Evolutionary conservation across 129 eudicot genomes (phyloP), one percentile per base, ranked within the genome.

Genomic region (Logfia minima): DNA sequence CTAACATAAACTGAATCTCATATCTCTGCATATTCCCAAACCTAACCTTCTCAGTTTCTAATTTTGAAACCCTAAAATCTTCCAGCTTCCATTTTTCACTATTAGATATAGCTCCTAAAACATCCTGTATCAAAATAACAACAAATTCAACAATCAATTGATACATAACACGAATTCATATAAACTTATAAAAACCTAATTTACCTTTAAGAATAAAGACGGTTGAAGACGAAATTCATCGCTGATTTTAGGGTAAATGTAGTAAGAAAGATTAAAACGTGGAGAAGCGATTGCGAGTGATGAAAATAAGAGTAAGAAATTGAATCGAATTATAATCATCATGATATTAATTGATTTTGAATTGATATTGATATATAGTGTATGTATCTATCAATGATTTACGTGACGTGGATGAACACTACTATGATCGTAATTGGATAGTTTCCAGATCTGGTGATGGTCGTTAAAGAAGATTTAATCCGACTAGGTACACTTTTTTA

Each of bases 231-330:
- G 87, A 71, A 76, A 59, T 45, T 79, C 85, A 73, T 84, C 72
- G 84, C 83, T 67, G 75, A 83, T 52, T 76, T 69, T 86, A 26
- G 97, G 97, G 82, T 73, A 85, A 72, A 91, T 79, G 82, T 81
- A 88, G 80, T 87, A 92, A 4, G 97, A 91, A 69, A 91, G 79
- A 72, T 91, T 91, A 66, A 91, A 88, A 10, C 86, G 78, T 18
- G 76, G 72, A 68, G 71, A 71, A 32, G 85, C 77, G 26, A 82
- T 70, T 24, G 87, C 83, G 6, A 64, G 74, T 35, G 73, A 66
- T 41, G 71, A 67, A 58, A 75, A 22, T 51, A 78, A 55, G 58
- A 85, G 18, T 19, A 73, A 80, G 70, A 83, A 35, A 62, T 67
- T 26, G 75, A 81, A 43, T 29, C 74, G 76, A 4, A 55, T 14